A percentile compares a stretch with the other conserved stretches of the same genome.
phyloP scores from a whole-genome alignment of 2,329 filamentous ascomycete species.

The Fusarium udum region DNA sequence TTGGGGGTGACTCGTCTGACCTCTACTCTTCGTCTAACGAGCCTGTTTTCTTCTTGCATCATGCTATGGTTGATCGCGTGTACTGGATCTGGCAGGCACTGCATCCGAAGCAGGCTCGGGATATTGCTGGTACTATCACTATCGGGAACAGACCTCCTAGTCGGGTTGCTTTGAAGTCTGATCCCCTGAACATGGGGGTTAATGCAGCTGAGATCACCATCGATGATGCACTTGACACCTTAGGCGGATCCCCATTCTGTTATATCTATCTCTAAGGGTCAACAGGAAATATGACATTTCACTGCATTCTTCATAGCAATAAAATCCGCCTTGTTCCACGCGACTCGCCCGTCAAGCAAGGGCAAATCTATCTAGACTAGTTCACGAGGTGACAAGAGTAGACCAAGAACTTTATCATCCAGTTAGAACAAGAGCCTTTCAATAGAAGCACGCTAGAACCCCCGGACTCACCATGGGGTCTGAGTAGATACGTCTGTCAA shows the following conservation, averaged over 20 bases:
- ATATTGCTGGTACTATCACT: conserved; percentile 13
- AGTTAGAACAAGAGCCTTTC: not conserved
- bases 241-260: not conserved
- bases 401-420: not conserved
- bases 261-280: not conserved
- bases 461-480: not conserved
- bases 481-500: not conserved
- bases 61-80: conserved; percentile 3
- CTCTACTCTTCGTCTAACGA: conserved; percentile 13
- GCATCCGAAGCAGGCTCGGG: not conserved
- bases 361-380: not conserved
- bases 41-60: conserved; percentile 2
- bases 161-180: not conserved
- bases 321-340: fast-evolving
- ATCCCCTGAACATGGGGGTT: not conserved
- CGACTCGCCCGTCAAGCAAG: not conserved
- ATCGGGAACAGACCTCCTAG: not conserved
- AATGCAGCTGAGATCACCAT: not conserved
- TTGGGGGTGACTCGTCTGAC: conserved; percentile 8
- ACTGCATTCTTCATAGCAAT: too few relatives aligned
- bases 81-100: conserved; percentile 19
- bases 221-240: not conserved
- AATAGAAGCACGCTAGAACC: not conserved
- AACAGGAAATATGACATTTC: too few relatives aligned
- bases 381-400: fast-evolving